Evolutionary conservation across 176 grass and related monocot genomes (phyloP), one percentile per base, ranked within the genome.

Genomic region (Triticum timopheevii): DNA sequence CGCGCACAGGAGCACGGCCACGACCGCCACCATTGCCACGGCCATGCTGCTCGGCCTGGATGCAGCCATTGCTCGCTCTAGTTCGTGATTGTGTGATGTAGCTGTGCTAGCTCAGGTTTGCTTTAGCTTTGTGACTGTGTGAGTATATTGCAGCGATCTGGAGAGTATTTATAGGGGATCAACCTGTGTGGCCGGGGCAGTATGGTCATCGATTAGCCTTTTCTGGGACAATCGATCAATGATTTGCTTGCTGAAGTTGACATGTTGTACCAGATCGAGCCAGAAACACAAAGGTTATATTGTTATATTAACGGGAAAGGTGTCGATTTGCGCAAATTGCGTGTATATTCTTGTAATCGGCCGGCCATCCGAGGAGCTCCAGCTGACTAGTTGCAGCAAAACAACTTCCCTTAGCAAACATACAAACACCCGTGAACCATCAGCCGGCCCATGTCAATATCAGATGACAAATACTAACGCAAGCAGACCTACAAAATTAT

Each of bases 371-470:
- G 30, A 49, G 24, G 40, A 74, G 6, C 69, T 27, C 22, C 25
- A 64, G 61, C 23, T 74, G 45, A 24, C 40, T 74, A 74, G 71
- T 74, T 75, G 72, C 23, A 44, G 72, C 73, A 30, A 76, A 76
- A 50, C 81, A 61, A 1, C 49, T 33, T 76, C 15, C 10, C 0
- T 1, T 16, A 49, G 47, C 27, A 76, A 76, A 56, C 45, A 12
- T 54, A 76, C 73, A 9, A 76, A 0, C 27, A 76, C 27, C 73
- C 73, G 47, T 76, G 73, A 76, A 1, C 73, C 16, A 20, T 76
- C 27, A 31, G 73, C 73, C 73, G 73, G 73, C 73, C 44, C 0
- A 17, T 52, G 40, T 52, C 73, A 52, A 76, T 20, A 76, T 76
- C 44, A 52, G 73, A 30, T 76, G 44, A 52, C 73, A 12, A 45